Evolutionary conservation across 345 rosid genomes (phyloP).

Genomic region (Populus pruinosa): DNA sequence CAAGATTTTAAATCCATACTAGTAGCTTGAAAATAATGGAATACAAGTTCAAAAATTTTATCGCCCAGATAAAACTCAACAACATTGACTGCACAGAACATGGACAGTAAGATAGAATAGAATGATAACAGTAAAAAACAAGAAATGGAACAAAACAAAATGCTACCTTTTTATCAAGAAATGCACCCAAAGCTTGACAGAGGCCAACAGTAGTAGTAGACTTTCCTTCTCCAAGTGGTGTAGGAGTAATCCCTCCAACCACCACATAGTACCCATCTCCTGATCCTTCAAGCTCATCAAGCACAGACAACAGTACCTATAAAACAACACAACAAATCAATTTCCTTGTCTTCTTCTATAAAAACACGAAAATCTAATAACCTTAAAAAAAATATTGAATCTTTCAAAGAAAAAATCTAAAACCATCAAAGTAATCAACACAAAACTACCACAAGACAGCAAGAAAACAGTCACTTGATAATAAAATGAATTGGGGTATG

Average conservation of each 20-base stretch:
- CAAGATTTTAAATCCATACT: neutral
- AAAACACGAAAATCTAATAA: neutral
- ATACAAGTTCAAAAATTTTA: neutral
- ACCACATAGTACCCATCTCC: slow-evolving; percentile 86
- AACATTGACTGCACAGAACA: neutral
- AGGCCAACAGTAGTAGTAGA: slow-evolving; percentile 94
- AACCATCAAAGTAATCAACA: neutral
- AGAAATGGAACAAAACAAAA: neutral
- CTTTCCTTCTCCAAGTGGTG: slow-evolving; percentile 98
- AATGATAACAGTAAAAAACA: neutral
- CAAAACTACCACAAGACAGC: neutral
- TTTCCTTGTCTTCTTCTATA: neutral
- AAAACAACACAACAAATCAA: neutral
- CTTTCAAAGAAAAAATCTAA: neutral
- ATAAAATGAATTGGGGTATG: too few species aligned
- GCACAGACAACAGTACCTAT: slow-evolving; percentile 72
- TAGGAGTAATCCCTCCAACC: slow-evolving; percentile 98
- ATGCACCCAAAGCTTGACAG: slow-evolving; percentile 94
- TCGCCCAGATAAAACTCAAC: neutral
- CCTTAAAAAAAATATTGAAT: too few species aligned
- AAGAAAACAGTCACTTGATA: neutral
- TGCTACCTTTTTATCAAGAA: slow-evolving; percentile 80
- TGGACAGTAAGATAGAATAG: neutral
- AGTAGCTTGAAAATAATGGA: neutral
- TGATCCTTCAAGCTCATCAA: slow-evolving; percentile 70